Percentiles rank a stretch among this genome's conserved stretches.
These are phyloP conservation scores for Cystobasidiaceae sp. DNA, from an alignment of 1,284 basidiomycete genomes.

Conservation along the genomic window DNA sequence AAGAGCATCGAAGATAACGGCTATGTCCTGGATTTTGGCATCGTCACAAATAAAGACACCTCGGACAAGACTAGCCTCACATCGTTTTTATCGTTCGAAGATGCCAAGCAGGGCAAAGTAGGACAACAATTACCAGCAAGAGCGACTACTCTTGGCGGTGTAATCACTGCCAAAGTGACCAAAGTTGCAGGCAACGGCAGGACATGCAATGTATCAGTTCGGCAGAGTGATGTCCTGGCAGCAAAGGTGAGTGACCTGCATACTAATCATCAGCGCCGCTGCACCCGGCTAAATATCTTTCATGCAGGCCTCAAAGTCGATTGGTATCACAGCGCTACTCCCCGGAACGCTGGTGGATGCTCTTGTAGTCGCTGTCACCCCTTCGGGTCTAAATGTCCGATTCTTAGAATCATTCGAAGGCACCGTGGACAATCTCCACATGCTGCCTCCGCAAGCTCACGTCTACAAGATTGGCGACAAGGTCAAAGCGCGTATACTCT, in stretches of 20 bases:
- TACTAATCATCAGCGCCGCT: too few species aligned
- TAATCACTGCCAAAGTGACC: slow-evolving; percentile 44
- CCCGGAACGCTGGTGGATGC: slow-evolving; percentile 82
- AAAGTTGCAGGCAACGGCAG: slow-evolving; percentile 45
- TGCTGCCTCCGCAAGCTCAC: slow-evolving; percentile 48
- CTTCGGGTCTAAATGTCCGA: slow-evolving; percentile 79
- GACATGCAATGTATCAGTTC: slow-evolving; percentile 44
- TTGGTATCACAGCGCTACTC: slow-evolving; percentile 71
- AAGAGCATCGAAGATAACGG: slow-evolving; percentile 91
- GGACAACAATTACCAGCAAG: slow-evolving; percentile 30
- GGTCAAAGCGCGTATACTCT: slow-evolving; percentile 80
- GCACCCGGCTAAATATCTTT: too few species aligned
- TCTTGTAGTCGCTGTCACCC: slow-evolving; percentile 72
- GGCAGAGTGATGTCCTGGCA: slow-evolving; percentile 38
- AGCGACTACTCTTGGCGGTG: slow-evolving; percentile 45
- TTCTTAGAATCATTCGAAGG: slow-evolving; percentile 91
- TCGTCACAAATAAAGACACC: slow-evolving; percentile 48
- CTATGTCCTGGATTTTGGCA: slow-evolving; percentile 79
- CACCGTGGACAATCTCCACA: slow-evolving; percentile 78
- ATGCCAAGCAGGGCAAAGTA: slow-evolving; percentile 46
- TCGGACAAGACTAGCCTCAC: slow-evolving; percentile 55
- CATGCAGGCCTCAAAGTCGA: too few species aligned
- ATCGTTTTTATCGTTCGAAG: slow-evolving; percentile 72
- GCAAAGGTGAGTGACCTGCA: slow-evolving; percentile 31
- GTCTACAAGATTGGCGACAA: slow-evolving; percentile 74